These are phyloP conservation scores for Plantago major DNA, from an alignment of 257 asterid genomes.

Conservation along the genomic window DNA sequence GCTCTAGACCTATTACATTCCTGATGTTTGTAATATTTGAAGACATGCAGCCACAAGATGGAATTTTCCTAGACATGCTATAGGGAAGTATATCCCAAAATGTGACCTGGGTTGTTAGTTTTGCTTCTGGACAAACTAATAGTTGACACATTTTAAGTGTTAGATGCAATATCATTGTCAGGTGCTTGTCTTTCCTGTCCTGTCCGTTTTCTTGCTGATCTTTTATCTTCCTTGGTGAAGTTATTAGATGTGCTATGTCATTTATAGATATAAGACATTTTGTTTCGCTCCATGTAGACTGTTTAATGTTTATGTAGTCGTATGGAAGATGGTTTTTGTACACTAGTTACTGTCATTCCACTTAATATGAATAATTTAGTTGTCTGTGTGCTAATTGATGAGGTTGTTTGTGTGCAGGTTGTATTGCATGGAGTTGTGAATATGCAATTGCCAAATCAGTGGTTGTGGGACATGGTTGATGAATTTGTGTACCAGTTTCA, in stretches of 20 bases:
- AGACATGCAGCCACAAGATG: too few relatives aligned
- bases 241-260: not conserved
- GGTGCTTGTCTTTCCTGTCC: not conserved
- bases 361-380: not conserved
- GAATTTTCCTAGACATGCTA: too few relatives aligned
- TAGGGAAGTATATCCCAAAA: too few relatives aligned
- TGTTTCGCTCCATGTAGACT: not conserved
- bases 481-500: constrained; percentile 96
- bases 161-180: too few relatives aligned
- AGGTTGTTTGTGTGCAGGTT: constrained; percentile 38
- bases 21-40: too few relatives aligned
- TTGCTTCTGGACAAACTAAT: too few relatives aligned
- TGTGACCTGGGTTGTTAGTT: too few relatives aligned
- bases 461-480: constrained; percentile 99
- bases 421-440: constrained; percentile 90
- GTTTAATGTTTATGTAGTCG: not conserved
- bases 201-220: not conserved
- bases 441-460: constrained; percentile 98
- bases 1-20: too few relatives aligned
- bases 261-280: not conserved
- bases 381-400: not conserved
- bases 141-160: too few relatives aligned
- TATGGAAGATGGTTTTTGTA: not conserved
- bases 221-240: not conserved
- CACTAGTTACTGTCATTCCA: not conserved